These are phyloP conservation scores for Capronia coronata DNA, from an alignment of 2,329 filamentous ascomycete genomes.

Conservation along the genomic window DNA sequence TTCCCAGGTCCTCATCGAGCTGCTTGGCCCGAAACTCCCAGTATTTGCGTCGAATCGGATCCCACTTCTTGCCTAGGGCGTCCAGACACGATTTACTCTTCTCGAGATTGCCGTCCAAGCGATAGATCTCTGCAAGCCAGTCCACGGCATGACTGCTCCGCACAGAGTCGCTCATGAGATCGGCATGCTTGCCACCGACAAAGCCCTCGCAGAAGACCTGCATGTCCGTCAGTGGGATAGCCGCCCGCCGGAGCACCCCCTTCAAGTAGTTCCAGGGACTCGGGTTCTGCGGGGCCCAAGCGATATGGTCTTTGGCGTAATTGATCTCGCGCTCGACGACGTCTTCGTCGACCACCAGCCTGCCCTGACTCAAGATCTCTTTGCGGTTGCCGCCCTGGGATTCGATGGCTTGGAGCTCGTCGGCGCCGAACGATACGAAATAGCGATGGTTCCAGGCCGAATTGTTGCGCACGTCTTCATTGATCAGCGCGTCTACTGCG, in stretches of 20 bases:
- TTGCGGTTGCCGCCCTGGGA: conserved; percentile 29
- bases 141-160: conserved; percentile 55
- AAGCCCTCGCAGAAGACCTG: conserved; percentile 51
- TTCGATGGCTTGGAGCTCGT: conserved; percentile 38
- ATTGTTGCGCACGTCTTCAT: conserved; percentile 85
- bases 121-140: conserved; percentile 44
- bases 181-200: conserved; percentile 29
- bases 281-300: conserved; percentile 82
- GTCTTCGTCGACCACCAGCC: conserved; percentile 49
- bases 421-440: conserved; percentile 72
- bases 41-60: conserved; percentile 84
- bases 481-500: conserved; percentile 65
- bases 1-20: neutral
- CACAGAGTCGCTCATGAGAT: conserved; percentile 35
- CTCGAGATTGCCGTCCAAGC: conserved; percentile 37
- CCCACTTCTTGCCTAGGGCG: conserved; percentile 75
- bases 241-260: conserved; percentile 65
- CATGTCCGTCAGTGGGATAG: conserved; percentile 43
- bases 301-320: conserved; percentile 67
- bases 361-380: conserved; percentile 12
- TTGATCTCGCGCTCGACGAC: conserved; percentile 67
- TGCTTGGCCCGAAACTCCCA: conserved; percentile 64
- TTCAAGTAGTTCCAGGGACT: conserved; percentile 89
- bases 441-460: conserved; percentile 97
- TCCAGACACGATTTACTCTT: conserved; percentile 64